phyloP scores from a whole-genome alignment of 2,329 filamentous ascomycete species.

The Cladobotryum protrusum region DNA sequence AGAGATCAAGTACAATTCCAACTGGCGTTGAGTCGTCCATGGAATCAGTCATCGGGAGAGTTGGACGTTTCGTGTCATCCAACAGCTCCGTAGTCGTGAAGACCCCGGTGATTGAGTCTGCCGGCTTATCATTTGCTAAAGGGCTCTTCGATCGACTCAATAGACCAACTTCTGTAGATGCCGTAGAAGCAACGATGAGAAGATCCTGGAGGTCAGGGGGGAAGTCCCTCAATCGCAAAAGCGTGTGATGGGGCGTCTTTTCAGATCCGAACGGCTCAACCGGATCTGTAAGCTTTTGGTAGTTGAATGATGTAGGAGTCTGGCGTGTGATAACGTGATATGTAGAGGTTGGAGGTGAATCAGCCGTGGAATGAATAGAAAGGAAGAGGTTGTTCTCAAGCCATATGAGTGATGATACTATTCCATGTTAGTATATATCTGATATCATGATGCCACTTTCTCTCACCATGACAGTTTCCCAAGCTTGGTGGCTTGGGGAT shows the following conservation, averaged over 20 bases:
- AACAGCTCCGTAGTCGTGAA: slow-evolving; percentile 69
- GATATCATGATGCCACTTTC: not conserved
- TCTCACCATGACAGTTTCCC: slow-evolving; percentile 60
- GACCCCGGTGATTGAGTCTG: slow-evolving; percentile 54
- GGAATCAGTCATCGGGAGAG: slow-evolving; percentile 60
- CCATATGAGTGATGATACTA: slow-evolving; percentile 79
- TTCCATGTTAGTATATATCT: slow-evolving; percentile 13
- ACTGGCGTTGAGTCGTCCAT: slow-evolving; percentile 67
- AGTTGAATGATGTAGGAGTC: slow-evolving; percentile 54
- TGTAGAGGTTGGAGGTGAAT: slow-evolving; percentile 55
- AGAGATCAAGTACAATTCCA: slow-evolving; percentile 78
- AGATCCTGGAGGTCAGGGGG: slow-evolving; percentile 74
- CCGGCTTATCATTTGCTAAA: slow-evolving; percentile 54
- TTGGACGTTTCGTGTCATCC: slow-evolving; percentile 69
- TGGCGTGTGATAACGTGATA: slow-evolving; percentile 75
- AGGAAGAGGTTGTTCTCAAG: slow-evolving; percentile 83
- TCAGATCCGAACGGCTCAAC: slow-evolving; percentile 64
- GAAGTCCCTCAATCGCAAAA: slow-evolving; percentile 73
- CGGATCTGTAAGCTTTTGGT: slow-evolving; percentile 69
- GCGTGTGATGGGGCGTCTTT: slow-evolving; percentile 66
- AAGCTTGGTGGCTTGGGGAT: slow-evolving; percentile 72
- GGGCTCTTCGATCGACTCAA: slow-evolving; percentile 67
- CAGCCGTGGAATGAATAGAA: slow-evolving; percentile 65
- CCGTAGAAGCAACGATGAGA: slow-evolving; percentile 75
- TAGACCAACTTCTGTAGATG: slow-evolving; percentile 71